These are phyloP conservation scores for Rhodotorula babjevae DNA, from an alignment of 768 basidiomycete species.

Conservation along the genomic window DNA sequence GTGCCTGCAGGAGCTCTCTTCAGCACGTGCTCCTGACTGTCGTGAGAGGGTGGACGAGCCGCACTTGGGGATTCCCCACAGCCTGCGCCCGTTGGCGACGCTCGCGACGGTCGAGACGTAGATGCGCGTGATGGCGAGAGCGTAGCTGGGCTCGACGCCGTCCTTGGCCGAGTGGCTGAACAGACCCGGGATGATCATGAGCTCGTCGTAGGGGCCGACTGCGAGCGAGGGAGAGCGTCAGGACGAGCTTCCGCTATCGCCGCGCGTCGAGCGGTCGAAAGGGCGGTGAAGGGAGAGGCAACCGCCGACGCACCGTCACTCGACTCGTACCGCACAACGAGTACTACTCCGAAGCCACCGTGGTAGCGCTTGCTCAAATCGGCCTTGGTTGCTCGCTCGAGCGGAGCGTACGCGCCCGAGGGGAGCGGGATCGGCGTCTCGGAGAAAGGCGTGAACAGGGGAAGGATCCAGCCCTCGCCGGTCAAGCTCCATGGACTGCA, in stretches of 20 bases:
- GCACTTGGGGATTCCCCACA: conserved; percentile 28
- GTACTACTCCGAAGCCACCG: conserved; percentile 19
- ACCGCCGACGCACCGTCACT: not conserved
- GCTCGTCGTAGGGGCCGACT: conserved; percentile 28
- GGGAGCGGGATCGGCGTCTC: conserved; percentile 6
- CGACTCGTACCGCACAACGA: conserved; percentile 16
- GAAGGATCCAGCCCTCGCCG: conserved; percentile 24
- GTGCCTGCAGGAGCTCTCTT: conserved; percentile 2
- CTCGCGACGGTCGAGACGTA: conserved; percentile 22
- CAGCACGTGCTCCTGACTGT: not conserved
- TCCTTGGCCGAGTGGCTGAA: not conserved
- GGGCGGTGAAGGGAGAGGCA: too few species aligned
- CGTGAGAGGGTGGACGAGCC: not conserved
- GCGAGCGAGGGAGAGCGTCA: not conserved
- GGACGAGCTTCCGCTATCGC: too few species aligned
- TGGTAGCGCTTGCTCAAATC: conserved; percentile 11
- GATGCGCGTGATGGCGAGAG: conserved; percentile 18
- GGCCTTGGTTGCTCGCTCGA: conserved; percentile 5
- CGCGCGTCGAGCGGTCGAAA: too few species aligned
- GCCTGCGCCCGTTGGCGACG: conserved; percentile 7
- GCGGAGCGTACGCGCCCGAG: not conserved
- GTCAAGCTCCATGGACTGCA: conserved; percentile 17
- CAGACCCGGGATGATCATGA: conserved; percentile 17
- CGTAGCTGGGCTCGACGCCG: not conserved
- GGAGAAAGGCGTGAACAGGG: conserved; percentile 17